Base-by-base conservation (phyloP, 176 grass and related monocot genomes). In the Triticum turgidum region DNA sequence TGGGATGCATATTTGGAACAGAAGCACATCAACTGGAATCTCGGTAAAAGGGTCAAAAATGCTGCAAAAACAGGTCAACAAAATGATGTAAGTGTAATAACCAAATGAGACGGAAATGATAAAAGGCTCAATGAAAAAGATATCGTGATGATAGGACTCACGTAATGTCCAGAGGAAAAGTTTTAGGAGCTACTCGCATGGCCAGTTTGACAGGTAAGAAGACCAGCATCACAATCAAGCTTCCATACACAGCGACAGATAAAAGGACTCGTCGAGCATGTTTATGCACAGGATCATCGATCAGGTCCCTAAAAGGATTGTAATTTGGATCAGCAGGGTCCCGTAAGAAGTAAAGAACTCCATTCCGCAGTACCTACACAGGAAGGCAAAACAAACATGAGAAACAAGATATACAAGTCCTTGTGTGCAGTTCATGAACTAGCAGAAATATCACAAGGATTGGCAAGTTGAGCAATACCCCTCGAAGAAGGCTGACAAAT, bases 271-370 rank as follows among this genome's bases (percentile, higher is more conserved):
- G 86, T 1, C 97, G 88, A 10, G 96, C 96, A 89, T 98, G 96
- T 80, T 98, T 98, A 87, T 92, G 92, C 70, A 99, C 92, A 61
- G 97, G 97, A 83, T 96, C 97, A 63, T 99, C 97, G 80, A 99
- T 99, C 70, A 99, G 88, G 70, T 99, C 97, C 65, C 94, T 88
- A 80, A 99, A 99, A 3, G 97, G 97, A 86, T 99, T 99, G 85
- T 99, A 99, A 70, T 99, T 96, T 73, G 97, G 97, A 99, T 99
- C 97, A 24, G 97, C 97, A 45, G 97, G 97, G 70, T 99, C 97
- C 15, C 97, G 85, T 51, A 99, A 83, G 87, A 98, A 99, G 89
- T 99, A 99, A 70, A 99, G 89, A 91, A 99, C 97, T 87, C 97
- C 97, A 82, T 91, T 94, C 18, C 94, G 80, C 83, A 99, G 69